Evolutionary conservation across 2,329 filamentous ascomycete genomes (phyloP).

Genomic region (Metarhizium robertsii): DNA sequence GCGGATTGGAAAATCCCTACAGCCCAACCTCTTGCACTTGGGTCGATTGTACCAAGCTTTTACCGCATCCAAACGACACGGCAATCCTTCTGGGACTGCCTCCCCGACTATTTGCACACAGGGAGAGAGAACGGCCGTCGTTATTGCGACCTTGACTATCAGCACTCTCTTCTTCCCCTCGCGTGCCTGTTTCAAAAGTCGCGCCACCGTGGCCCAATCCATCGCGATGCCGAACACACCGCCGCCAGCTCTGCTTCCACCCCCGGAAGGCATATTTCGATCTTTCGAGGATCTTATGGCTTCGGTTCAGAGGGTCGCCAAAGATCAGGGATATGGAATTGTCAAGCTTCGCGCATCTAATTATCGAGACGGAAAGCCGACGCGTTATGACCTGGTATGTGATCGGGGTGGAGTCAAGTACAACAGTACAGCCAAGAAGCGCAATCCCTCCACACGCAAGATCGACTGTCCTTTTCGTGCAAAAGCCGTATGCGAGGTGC

Average conservation of each 20-base stretch:
- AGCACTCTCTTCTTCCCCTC: background rate
- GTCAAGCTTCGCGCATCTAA: slow-evolving; percentile 55
- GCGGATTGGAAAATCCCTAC: slow-evolving; percentile 33
- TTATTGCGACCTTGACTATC: background rate
- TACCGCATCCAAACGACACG: background rate
- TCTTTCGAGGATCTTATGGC: slow-evolving; percentile 50
- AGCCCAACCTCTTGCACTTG: slow-evolving; percentile 25
- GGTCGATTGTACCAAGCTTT: slow-evolving; percentile 2
- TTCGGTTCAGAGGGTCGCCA: slow-evolving; percentile 49
- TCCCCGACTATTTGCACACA: background rate
- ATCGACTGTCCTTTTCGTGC: slow-evolving; percentile 55
- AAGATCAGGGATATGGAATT: slow-evolving; percentile 53
- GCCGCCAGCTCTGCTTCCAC: slow-evolving; percentile 39
- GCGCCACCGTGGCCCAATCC: slow-evolving; percentile 24
- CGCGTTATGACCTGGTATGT: slow-evolving; percentile 53
- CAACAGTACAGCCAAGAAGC: slow-evolving; percentile 55
- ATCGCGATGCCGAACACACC: slow-evolving; percentile 38
- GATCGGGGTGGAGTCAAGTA: slow-evolving; percentile 56
- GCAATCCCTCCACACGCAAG: slow-evolving; percentile 54
- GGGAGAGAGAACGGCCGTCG: background rate
- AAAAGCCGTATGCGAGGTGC: slow-evolving; percentile 55
- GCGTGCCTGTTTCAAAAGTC: slow-evolving; percentile 11
- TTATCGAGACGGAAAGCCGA: slow-evolving; percentile 53
- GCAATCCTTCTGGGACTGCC: slow-evolving; percentile 1
- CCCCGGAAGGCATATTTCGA: slow-evolving; percentile 50